A percentile compares a stretch with the other conserved stretches of the same genome.
Conservation (phyloP, 805 yeast species). For the Lachancea kluyveri region DNA sequence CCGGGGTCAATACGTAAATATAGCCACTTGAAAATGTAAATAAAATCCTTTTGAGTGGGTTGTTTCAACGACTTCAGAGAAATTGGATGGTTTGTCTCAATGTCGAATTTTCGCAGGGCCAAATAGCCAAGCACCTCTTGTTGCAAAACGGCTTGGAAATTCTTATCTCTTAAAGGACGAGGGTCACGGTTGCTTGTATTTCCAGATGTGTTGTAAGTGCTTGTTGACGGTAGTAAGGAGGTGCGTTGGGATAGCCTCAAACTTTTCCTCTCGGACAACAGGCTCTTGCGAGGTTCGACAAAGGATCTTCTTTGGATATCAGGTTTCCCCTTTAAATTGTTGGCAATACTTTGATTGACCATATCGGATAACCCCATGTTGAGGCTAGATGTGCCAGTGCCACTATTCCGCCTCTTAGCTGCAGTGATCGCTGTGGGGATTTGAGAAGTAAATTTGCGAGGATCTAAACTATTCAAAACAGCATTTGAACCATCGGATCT, state of each 20-base stretch:
- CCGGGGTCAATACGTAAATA: conserved; percentile 76
- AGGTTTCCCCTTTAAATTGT: conserved; percentile 6
- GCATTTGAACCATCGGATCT: conserved; percentile 2
- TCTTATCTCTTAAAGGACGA: conserved; percentile 70
- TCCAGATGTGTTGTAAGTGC: conserved; percentile 5
- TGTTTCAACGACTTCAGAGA: conserved; percentile 56
- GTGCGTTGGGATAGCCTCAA: conserved; percentile 17
- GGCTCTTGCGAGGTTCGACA: conserved; percentile 5
- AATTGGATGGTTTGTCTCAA: conserved; percentile 66
- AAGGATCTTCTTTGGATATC: conserved; percentile 4
- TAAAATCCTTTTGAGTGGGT: conserved; percentile 87
- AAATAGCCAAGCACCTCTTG: conserved; percentile 65
- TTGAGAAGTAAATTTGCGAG: conserved; percentile 22
- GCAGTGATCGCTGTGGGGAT: conserved; percentile 15
- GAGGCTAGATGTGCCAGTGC: conserved; percentile 9
- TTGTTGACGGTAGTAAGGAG: conserved; percentile 10
- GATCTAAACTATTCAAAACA: conserved; percentile 18
- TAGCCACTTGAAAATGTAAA: conserved; percentile 70
- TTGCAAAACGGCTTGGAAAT: conserved; percentile 58
- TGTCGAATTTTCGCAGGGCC: conserved; percentile 57
- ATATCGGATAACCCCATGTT: conserved; percentile 20
- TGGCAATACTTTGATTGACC: conserved; percentile 23
- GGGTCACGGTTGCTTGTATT: conserved; percentile 43
- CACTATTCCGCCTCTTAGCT: conserved; percentile 20
- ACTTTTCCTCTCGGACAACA: conserved; percentile 5